Percentiles rank a stretch among this genome's conserved stretches.
Conservation (phyloP, 2,329 filamentous ascomycete genomes). For the Rhynchosporium agropyri region DNA sequence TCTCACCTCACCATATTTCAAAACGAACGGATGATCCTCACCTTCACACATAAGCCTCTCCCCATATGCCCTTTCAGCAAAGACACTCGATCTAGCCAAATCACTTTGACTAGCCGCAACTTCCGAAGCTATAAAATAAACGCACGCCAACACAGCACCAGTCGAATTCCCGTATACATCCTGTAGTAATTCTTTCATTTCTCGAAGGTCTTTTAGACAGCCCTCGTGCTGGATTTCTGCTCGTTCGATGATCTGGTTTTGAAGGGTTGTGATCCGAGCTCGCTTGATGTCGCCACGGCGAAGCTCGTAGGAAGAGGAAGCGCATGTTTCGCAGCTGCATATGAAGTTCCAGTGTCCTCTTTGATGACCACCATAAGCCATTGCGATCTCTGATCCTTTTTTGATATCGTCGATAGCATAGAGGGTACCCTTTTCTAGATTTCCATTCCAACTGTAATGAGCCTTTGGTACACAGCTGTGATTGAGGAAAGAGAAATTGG, state of each 20-base stretch:
- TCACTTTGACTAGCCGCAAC: not conserved
- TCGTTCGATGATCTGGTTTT: not conserved
- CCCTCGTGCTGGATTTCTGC: not conserved
- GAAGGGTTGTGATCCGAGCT: not conserved
- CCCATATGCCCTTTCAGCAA: not conserved
- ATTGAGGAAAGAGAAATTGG: not conserved
- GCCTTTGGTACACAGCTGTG: not conserved
- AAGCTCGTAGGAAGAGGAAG: not conserved
- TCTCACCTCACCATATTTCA: not conserved
- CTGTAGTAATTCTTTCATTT: not conserved
- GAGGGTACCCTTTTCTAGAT: not conserved
- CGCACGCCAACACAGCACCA: not conserved
- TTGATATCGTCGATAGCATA: not conserved
- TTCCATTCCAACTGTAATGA: not conserved
- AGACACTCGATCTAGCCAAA: not conserved
- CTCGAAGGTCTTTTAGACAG: not conserved
- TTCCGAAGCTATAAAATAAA: not conserved
- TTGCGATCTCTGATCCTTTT: not conserved
- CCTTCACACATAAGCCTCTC: not conserved
- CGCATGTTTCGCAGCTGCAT: not conserved
- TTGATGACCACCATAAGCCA: not conserved
- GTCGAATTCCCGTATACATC: not conserved
- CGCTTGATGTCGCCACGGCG: not conserved
- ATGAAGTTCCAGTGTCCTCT: not conserved
- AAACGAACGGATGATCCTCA: not conserved